Evolutionary conservation across 1,139 yeast species (phyloP).

Genomic region (Kodamaea arcana): DNA sequence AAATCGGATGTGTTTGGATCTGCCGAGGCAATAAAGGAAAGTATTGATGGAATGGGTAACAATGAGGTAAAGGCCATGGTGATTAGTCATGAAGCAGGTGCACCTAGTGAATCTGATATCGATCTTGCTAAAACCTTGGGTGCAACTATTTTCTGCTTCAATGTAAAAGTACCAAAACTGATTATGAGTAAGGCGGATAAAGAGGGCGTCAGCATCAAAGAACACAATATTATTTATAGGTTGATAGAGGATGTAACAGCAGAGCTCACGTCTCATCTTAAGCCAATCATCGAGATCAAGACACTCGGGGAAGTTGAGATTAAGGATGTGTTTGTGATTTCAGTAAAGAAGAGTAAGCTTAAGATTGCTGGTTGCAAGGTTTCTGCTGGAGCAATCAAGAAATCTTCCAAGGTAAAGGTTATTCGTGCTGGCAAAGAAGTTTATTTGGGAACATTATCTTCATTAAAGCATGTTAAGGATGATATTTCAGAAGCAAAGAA

Average conservation of each 20-base stretch:
- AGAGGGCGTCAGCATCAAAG: slow-evolving; percentile 55
- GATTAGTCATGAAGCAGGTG: slow-evolving; percentile 74
- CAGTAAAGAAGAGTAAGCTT: slow-evolving; percentile 42
- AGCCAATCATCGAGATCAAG: slow-evolving; percentile 67
- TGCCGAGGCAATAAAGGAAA: slow-evolving; percentile 63
- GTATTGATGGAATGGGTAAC: slow-evolving; percentile 78
- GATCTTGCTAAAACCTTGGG: slow-evolving; percentile 74
- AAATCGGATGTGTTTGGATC: slow-evolving; percentile 86
- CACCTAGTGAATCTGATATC: slow-evolving; percentile 79
- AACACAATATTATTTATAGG: slow-evolving; percentile 80
- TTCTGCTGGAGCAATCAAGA: slow-evolving; percentile 60
- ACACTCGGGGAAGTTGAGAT: slow-evolving; percentile 66
- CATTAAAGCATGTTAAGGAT: slow-evolving; percentile 80
- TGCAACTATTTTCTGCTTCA: slow-evolving; percentile 77
- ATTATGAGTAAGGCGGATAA: slow-evolving; percentile 58
- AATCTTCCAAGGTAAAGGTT: slow-evolving; percentile 61
- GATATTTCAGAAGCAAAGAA: slow-evolving; percentile 74
- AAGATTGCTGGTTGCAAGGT: slow-evolving; percentile 89
- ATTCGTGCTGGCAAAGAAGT: slow-evolving; percentile 52
- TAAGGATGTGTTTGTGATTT: slow-evolving; percentile 68
- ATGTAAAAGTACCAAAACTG: slow-evolving; percentile 65
- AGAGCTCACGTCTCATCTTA: slow-evolving; percentile 55
- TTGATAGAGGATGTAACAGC: slow-evolving; percentile 80
- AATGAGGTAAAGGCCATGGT: slow-evolving; percentile 73
- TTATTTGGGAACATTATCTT: slow-evolving; percentile 64